Evolutionary conservation across 2,329 filamentous ascomycete genomes (phyloP).

Genomic region (Colletotrichum lentis): DNA sequence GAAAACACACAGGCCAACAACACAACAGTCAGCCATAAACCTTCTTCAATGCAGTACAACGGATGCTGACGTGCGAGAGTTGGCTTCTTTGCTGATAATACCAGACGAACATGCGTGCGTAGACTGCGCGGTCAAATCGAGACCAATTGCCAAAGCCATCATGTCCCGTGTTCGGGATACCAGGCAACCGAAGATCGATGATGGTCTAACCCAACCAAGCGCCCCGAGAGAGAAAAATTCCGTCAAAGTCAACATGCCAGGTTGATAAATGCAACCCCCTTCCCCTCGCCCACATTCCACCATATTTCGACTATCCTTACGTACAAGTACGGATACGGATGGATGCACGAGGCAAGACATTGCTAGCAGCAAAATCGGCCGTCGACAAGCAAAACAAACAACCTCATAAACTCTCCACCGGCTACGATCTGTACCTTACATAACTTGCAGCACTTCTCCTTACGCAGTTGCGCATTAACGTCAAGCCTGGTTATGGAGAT

Average conservation of each 20-base stretch:
- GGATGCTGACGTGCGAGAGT: neutral
- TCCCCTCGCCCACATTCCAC: conserved; percentile 16
- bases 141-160: neutral
- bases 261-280: conserved; percentile 18
- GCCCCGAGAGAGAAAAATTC: neutral
- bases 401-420: conserved; percentile 2
- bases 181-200: neutral
- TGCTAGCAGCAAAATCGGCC: neutral
- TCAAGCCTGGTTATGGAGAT: conserved; percentile 16
- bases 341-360: neutral
- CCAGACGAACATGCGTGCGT: conserved; percentile 10
- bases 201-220: neutral
- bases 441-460: conserved; percentile 23
- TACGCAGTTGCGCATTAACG: conserved; percentile 20
- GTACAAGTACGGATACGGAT: no score
- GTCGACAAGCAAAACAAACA: conserved; percentile 24
- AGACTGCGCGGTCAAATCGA: neutral
- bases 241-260: conserved; percentile 14
- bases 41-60: neutral
- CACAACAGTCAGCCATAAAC: conserved; percentile 18
- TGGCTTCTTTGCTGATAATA: neutral
- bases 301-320: neutral
- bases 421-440: conserved; percentile 31
- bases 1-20: neutral
- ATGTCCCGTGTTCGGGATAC: neutral